Evolutionary conservation across 768 basidiomycete genomes (phyloP), one percentile per base, ranked within the genome.

Genomic region (Collybia nuda): DNA sequence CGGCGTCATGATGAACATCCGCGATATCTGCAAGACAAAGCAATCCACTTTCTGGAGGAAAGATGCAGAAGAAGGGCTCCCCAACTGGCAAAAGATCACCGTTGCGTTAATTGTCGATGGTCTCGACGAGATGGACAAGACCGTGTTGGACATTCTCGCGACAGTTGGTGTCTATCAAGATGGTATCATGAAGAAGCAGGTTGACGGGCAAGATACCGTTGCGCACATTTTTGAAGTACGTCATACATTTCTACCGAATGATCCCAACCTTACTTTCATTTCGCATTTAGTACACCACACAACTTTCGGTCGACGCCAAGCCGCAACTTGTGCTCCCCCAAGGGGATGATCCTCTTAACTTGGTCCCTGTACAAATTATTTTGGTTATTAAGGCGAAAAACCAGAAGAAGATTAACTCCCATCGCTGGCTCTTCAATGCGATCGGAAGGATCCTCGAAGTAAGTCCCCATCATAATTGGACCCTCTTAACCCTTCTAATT

Each of bases 11-110:
- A 68, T 94, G 55, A 98, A 98, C 69, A 95, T 98, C 56, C 89
- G 95, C 54, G 90, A 98, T 62, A 97, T 98, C 60, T 95, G 93
- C 81, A 93, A 88, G 72, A 94, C 92, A 40, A 94, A 94, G 67
- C 88, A 89, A 62, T 92, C 88, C 51, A 93, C 91, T 64, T 96
- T 88, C 72, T 93, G 93, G 90, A 80, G 86, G 46, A 80, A 82
- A 53, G 80, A 79, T 43, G 87, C 91, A 9, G 89, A 92, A 66
- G 88, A 90, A 61, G 90, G 91, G 35, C 76, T 80, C 47, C 90
- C 91, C 39, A 85, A 79, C 15, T 98, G 95, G 95, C 90, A 97
- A 64, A 86, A 82, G 64, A 93, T 98, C 62, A 84, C 84, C 2
- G 93, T 96, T 12, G 88, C 90, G 39, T 82, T 96, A 48, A 88